Evolutionary conservation across 2,329 filamentous ascomycete genomes (phyloP), one percentile per base, ranked within the genome.

Genomic region (Scleromitrula shiraiana): DNA sequence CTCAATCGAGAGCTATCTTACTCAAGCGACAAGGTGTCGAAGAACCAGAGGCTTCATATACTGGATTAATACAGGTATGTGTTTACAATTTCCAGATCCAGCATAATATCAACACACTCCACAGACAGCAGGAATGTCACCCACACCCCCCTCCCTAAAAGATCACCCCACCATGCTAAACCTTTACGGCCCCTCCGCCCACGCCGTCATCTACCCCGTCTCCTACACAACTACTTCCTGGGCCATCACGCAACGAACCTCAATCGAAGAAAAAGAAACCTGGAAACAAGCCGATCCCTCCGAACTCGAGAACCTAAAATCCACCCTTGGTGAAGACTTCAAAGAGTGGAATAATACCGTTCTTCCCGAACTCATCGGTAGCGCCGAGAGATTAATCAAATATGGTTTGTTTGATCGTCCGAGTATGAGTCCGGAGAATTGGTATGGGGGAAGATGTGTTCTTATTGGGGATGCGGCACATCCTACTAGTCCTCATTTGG

Each of bases 381-480:
- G 26, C n/a, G 24, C 51, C 2, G 43, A 24, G 38, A 37, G 51
- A 20, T 41, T 53, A 15, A 30, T 51, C 2, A 46, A 39, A 17
- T 51, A 47, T 45, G 44, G 49, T 10, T 15, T 53, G 2, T 53
- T 33, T 15, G 51, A 53, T 38, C n/a, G 51, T 14, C 39, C 39
- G 8, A 29, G 46, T 12, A 19, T 53, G 8, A 17, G 27, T n/a
- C 40, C 29, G 3, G 40, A 46, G 15, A 29, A 51, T 8, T 51
- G 49, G 66, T 62, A 51, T 32, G 61, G 53, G n/a, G 67, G 77
- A 2, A 50, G 58, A 15, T 56, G 55, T 23, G 65, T 80, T 2
- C 62, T 81, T 3, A 62, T 79, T 2, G 77, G 77, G 5, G 77
- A 80, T 59, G 75, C 75, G 2, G 76, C 75, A 1, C 76, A 80